phyloP scores from a whole-genome alignment of 495 filamentous ascomycete species.

The Bombardia bombarda region DNA sequence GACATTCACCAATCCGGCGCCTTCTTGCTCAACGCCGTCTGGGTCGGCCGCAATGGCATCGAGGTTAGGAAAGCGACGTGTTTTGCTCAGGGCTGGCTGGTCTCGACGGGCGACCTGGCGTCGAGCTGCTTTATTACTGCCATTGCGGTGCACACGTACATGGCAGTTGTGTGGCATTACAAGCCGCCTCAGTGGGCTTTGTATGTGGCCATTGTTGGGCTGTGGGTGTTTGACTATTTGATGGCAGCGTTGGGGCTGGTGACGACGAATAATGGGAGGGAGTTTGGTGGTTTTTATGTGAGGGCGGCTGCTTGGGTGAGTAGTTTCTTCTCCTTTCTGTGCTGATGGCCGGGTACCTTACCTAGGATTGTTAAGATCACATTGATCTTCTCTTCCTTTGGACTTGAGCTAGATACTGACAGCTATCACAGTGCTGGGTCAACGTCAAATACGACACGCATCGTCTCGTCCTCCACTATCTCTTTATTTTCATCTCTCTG shows the following conservation, averaged over 20 bases:
- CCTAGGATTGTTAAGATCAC: background rate
- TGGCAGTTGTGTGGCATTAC: conserved; percentile 51
- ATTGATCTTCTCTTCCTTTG: conserved; percentile 3
- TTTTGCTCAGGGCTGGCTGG: conserved; percentile 63
- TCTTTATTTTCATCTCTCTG: conserved; percentile 70
- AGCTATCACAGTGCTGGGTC: conserved; percentile 56
- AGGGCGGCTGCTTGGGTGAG: conserved; percentile 57
- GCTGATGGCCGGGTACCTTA: background rate
- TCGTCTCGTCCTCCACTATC: conserved; percentile 67
- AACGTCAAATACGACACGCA: conserved; percentile 49
- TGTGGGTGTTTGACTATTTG: conserved; percentile 54
- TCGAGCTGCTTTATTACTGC: conserved; percentile 64
- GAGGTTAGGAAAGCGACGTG: conserved; percentile 48
- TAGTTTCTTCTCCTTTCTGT: background rate
- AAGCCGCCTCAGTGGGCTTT: conserved; percentile 48
- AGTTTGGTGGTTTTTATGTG: conserved; percentile 47
- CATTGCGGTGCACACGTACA: conserved; percentile 63
- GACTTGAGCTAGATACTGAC: background rate
- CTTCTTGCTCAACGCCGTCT: conserved; percentile 58
- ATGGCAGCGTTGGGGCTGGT: conserved; percentile 50
- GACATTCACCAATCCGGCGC: conserved; percentile 64
- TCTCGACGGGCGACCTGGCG: conserved; percentile 61
- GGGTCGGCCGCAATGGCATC: conserved; percentile 50
- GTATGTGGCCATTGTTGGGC: conserved; percentile 36
- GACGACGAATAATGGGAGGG: conserved; percentile 36